Conservation (phyloP, 306 rosid genomes). For the Vicia sativa region DNA sequence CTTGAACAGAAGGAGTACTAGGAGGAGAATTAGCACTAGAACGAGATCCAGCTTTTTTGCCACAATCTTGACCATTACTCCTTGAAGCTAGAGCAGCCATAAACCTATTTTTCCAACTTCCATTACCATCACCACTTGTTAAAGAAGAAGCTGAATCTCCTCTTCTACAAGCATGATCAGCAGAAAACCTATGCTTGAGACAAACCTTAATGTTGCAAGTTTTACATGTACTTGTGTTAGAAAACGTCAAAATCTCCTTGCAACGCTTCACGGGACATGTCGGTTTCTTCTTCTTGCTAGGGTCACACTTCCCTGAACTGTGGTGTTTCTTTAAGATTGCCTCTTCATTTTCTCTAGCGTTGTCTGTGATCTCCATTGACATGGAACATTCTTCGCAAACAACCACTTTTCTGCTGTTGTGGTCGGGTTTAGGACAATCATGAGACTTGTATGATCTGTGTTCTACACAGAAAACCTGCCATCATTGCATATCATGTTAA, state of each 20-base stretch:
- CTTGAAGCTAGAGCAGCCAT: conserved; percentile 61
- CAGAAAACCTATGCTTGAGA: conserved; percentile 83
- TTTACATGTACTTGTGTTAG: conserved; percentile 70
- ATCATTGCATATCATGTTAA: neutral
- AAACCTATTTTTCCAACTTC: conserved; percentile 59
- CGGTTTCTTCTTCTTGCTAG: conserved; percentile 75
- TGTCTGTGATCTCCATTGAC: conserved; percentile 71
- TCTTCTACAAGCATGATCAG: conserved; percentile 65
- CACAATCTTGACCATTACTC: conserved; percentile 58
- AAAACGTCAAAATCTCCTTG: conserved; percentile 73
- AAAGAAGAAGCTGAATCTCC: neutral
- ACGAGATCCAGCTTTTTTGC: conserved; percentile 40
- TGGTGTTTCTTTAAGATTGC: conserved; percentile 56
- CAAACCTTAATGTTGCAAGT: conserved; percentile 74
- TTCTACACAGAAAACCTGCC: conserved; percentile 79
- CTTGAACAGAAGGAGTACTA: conserved; percentile 54
- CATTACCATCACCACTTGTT: conserved; percentile 12
- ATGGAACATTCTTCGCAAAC: conserved; percentile 74
- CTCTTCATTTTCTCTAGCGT: conserved; percentile 47
- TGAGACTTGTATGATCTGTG: conserved; percentile 81
- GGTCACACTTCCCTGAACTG: conserved; percentile 72
- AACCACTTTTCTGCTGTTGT: conserved; percentile 75
- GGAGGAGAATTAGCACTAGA: conserved; percentile 49
- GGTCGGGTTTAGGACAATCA: conserved; percentile 68
- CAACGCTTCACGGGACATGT: conserved; percentile 73